Evolutionary conservation across 2,329 filamentous ascomycete genomes (phyloP), one percentile per base, ranked within the genome.

Genomic region (Iodosphaeria phyllophila): DNA sequence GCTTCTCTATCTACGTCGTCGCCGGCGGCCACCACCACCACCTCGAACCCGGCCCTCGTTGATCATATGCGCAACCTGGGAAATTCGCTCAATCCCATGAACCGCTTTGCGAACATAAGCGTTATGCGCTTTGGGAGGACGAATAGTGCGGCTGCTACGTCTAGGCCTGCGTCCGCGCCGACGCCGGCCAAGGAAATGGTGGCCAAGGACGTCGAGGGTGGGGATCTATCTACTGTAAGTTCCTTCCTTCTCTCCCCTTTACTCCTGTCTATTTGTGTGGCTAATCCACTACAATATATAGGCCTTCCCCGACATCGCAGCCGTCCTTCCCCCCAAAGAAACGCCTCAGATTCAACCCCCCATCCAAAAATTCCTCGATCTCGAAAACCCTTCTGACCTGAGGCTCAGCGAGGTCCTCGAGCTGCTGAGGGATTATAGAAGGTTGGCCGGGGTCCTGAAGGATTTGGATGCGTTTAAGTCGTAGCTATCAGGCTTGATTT

Each of bases 21-120:
- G 7, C 35, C 38, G 3, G 25, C 43, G 11, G 31, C 43, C 23
- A 38, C 41, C 14, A 34, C 37, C 11, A 26, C 40, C 16, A 31
- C 34, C 39, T 34, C 41, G 27, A 65, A 63, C 31, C 72, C 74
- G 3, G 72, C 76, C 16, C 49, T 72, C 8, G 65, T 91, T 2
- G 80, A 91, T 33, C 80, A 79, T 8, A 74, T 92, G 56, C 71
- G 78, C 27, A 86, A 66, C 43, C 61, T 92, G 31, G 74, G 80
- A 18, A 89, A 65, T 44, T 74, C 74, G 1, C 56, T 92, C 17
- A 92, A 92, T 39, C 82, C 82, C 3, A 73, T 92, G 44, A 79
- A 72, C 22, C 68, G 80, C 25, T 65, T 92, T 25, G 70, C 75
- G 2, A 56, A 71, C 17, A 82, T 89, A 43, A 64, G 65, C 28